Evolutionary conservation across 2,329 filamentous ascomycete species (phyloP), one percentile per base, ranked within the genome.

Genomic region (Pseudofabraea citricarpa): DNA sequence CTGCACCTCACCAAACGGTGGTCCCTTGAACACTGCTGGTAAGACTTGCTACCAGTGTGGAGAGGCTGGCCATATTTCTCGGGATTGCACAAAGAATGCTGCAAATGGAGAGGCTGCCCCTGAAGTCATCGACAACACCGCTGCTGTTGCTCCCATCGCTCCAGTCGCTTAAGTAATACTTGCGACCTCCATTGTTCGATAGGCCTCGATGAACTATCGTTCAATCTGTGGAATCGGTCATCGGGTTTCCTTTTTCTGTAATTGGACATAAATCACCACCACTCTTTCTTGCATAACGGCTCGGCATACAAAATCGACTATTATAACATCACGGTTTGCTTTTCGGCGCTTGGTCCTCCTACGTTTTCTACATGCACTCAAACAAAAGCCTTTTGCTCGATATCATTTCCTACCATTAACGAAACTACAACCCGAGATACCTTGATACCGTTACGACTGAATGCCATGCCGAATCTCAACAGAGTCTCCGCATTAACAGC

Each of bases 11-110:
- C 91, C 93, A 52, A 97, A 97, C 67, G 93, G 93, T 45, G 93
- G 93, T 19, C 90, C 91, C 36, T 77, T 97, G 55, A 96, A 93
- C 79, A 94, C 89, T 52, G 89, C 88, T 51, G 91, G 91, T 63
- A 98, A 97, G 82, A 95, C 90, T 53, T 98, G 93, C 81, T 98
- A 98, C 75, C 86, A 90, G 68, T 98, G 93, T 65, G 89, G 91
- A 54, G 87, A 96, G 73, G 82, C 90, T 46, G 93, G 93, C 41
- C 91, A 97, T 70, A 97, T 97, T 68, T 95, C 89, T 46, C 86
- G 91, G 51, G 91, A 97, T 58, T 96, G 93, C 75, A 86, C 90
- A 46, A 68, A 90, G 80, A 83, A 85, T 80, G n/a, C n/a, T n/a
- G 50, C 48, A 56, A 70, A 67, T 56, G 72, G 70, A 56, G 76